These are phyloP conservation scores for Ceratocystis smalleyi DNA, from an alignment of 2,329 filamentous ascomycete genomes.

Conservation along the genomic window DNA sequence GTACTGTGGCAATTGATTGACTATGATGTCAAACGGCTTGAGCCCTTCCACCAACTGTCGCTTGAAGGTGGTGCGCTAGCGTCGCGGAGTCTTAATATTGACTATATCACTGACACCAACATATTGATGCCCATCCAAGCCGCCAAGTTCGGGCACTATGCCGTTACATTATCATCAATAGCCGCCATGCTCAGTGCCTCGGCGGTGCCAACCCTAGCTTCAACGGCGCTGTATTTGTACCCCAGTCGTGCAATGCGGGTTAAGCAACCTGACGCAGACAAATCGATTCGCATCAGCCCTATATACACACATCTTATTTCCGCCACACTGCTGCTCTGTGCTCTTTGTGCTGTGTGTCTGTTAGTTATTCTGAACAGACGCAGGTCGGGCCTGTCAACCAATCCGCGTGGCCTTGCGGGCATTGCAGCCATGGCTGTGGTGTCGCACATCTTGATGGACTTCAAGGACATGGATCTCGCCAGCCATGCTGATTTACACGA, in stretches of 20 bases:
- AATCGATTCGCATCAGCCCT: conserved; percentile 40
- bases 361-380: conserved; percentile 46
- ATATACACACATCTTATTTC: conserved; percentile 49
- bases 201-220: conserved; percentile 51
- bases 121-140: conserved; percentile 50
- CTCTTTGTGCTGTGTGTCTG: conserved; percentile 40
- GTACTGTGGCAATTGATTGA: conserved; percentile 52
- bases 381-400: conserved; percentile 48
- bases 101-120: conserved; percentile 55
- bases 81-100: conserved; percentile 53
- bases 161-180: conserved; percentile 50
- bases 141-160: conserved; percentile 47
- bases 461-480: conserved; percentile 54
- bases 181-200: conserved; percentile 51
- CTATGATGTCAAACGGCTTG: conserved; percentile 50
- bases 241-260: conserved; percentile 35
- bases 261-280: conserved; percentile 28
- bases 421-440: conserved; percentile 61
- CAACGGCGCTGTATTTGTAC: conserved; percentile 43
- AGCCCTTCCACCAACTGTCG: conserved; percentile 51
- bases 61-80: conserved; percentile 44
- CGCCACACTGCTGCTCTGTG: conserved; percentile 39
- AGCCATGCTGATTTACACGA: conserved; percentile 52
- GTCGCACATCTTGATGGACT: conserved; percentile 58
- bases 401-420: conserved; percentile 59